phyloP scores from a whole-genome alignment of 306 rosid species.

The Quercus alba region DNA sequence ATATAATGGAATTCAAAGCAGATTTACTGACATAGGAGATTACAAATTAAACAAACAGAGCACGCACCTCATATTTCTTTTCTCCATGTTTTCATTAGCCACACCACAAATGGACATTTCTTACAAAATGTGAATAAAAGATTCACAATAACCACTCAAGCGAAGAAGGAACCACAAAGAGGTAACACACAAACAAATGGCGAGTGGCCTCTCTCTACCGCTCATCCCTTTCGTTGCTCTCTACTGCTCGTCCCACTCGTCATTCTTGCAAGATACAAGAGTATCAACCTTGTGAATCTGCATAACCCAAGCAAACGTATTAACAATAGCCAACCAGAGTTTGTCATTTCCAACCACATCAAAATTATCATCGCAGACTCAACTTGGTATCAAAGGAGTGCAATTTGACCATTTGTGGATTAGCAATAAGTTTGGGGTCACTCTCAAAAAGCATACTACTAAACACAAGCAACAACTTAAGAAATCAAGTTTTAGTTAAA shows the following conservation, averaged over 20 bases:
- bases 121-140: too few species aligned
- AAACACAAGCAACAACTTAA: too few species aligned
- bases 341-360: not conserved
- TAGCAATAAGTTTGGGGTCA: conserved; percentile 92
- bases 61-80: too few species aligned
- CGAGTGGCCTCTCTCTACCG: conserved; percentile 20
- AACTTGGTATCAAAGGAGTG: conserved; percentile 99
- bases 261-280: conserved; percentile 90
- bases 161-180: not conserved
- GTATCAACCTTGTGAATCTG: conserved; percentile 98
- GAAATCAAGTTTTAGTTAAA: too few species aligned
- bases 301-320: conserved; percentile 8
- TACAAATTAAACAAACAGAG: too few species aligned
- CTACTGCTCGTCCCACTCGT: conserved; percentile 53
- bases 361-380: conserved; percentile 16
- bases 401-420: conserved; percentile 98
- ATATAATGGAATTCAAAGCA: too few species aligned
- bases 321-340: not conserved
- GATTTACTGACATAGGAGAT: too few species aligned
- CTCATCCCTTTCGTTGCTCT: conserved; percentile 8
- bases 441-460: too few species aligned
- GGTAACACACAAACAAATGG: too few species aligned
- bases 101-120: too few species aligned
- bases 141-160: too few species aligned
- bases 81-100: too few species aligned